Evolutionary conservation across 768 basidiomycete genomes (phyloP), one percentile per base, ranked within the genome.

Genomic region (Artomyces pyxidatus): DNA sequence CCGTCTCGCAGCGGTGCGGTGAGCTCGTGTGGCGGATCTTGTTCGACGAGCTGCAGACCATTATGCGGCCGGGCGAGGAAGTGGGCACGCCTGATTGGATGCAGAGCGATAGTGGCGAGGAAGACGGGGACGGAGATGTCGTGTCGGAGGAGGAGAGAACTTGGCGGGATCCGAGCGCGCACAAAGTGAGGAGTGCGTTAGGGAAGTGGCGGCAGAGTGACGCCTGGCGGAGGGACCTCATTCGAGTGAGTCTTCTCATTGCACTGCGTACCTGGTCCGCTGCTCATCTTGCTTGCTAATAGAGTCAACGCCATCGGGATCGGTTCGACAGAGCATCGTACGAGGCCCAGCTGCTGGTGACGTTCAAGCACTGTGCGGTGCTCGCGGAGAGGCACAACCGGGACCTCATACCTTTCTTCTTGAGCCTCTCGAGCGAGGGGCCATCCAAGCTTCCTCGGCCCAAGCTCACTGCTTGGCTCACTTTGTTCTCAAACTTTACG

Each of bases 311-410:
- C 5, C 58, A 65, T 0, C 46, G 60, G 3, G 81, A 80, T 30
- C 77, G 88, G 12, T 80, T 97, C 32, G 91, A 96, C 57, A 63
- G 70, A 1, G 68, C 68, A 37, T 81, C 81, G 21, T 98, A 92
- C 64, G 91, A 95, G 62, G 67, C 73, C 9, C 91, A 96, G 62
- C 71, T 98, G 3, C 74, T 98, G 12, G 65, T 70, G 8, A 70
- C 83, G 0, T 71, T 97, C 12, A 75, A 76, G n/a, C 77, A 84
- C 58, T 78, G 81, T 50, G 69, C 84, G 0, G 71, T 76, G 2
- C 65, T 96, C 10, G 87, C 83, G 0, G 91, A 97, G 64, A 88
- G 84, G 63, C 85, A 95, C 65, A 89, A 86, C 49, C 83, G 89
- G 30, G 79, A 86, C n/a, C 69, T 97, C 28, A 71, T 96, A n/a